Conservation (phyloP, 163 green algal genomes). For the Scenedesmus sp. region DNA sequence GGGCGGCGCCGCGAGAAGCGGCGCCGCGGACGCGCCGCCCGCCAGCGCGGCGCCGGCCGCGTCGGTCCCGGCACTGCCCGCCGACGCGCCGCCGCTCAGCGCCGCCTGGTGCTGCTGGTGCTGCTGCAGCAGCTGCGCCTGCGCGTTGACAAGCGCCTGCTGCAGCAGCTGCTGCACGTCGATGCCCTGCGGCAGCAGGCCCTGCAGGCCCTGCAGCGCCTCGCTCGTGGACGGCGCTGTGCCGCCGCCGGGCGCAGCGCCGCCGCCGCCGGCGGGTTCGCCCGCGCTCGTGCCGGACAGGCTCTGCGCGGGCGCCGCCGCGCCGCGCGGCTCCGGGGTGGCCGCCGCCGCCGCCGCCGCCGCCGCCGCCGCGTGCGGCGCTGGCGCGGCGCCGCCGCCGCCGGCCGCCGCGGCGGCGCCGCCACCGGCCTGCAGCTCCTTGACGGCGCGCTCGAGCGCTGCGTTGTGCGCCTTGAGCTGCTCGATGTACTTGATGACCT, state of each 20-base stretch:
- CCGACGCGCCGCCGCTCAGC: too few relatives aligned
- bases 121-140: constrained; percentile 33
- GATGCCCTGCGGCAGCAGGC: not conserved
- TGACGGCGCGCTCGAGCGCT: constrained; percentile 63
- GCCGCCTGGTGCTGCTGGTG: not conserved
- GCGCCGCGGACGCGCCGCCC: too few relatives aligned
- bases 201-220: not conserved
- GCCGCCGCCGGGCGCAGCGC: not conserved
- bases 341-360: constrained; percentile 17
- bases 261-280: too few relatives aligned
- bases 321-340: not conserved
- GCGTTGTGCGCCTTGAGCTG: constrained; percentile 61
- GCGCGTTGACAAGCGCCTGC: constrained; percentile 27
- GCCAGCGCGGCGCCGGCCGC: too few relatives aligned
- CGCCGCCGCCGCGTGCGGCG: not conserved
- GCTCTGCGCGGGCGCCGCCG: not conserved
- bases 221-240: not conserved
- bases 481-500: constrained; percentile 82
- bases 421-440: not conserved
- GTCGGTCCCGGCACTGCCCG: too few relatives aligned
- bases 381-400: not conserved
- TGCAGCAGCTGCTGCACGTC: constrained; percentile 9
- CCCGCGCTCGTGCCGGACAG: too few relatives aligned
- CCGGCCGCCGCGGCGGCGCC: not conserved
- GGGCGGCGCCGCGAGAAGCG: not conserved